Conservation (phyloP, 1,139 yeast genomes). For the Geotrichum aggregatum region DNA sequence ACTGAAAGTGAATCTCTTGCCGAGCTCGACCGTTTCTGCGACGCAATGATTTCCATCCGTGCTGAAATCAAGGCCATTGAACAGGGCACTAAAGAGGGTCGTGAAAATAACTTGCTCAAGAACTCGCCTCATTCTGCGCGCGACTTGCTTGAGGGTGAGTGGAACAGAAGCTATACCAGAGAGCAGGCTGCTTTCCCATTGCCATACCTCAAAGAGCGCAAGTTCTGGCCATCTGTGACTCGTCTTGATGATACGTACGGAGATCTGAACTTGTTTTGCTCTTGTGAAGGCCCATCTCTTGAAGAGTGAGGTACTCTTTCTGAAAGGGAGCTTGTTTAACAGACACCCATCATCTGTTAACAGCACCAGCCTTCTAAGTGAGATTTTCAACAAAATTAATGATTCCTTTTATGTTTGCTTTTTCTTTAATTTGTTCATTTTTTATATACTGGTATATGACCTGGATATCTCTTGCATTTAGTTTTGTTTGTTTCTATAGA, state of each 20-base stretch:
- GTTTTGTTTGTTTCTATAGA: not conserved
- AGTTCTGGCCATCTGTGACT: conserved; percentile 94
- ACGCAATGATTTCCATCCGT: conserved; percentile 78
- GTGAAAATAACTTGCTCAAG: conserved; percentile 62
- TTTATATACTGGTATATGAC: not conserved
- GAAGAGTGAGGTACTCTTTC: no score
- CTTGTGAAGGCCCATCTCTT: conserved; percentile 51
- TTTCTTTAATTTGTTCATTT: not conserved
- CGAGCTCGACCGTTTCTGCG: conserved; percentile 87
- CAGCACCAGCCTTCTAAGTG: not conserved
- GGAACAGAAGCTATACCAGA: conserved; percentile 83
- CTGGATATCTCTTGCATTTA: not conserved
- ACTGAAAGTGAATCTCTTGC: conserved; percentile 88
- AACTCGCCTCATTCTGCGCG: conserved; percentile 89
- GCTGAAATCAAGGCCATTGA: conserved; percentile 75
- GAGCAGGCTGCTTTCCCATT: conserved; percentile 93
- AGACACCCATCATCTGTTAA: not conserved
- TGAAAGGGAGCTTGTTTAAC: not conserved
- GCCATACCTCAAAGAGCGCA: conserved; percentile 62
- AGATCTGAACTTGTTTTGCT: conserved; percentile 86
- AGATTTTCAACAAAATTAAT: conserved; percentile 5
- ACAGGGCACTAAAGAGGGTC: conserved; percentile 47
- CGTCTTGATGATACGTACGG: conserved; percentile 93
- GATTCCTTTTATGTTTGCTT: not conserved
- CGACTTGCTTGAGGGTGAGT: conserved; percentile 69